phyloP scores from a whole-genome alignment of 208 protist genomes.

The Trypanosoma conorhini region DNA sequence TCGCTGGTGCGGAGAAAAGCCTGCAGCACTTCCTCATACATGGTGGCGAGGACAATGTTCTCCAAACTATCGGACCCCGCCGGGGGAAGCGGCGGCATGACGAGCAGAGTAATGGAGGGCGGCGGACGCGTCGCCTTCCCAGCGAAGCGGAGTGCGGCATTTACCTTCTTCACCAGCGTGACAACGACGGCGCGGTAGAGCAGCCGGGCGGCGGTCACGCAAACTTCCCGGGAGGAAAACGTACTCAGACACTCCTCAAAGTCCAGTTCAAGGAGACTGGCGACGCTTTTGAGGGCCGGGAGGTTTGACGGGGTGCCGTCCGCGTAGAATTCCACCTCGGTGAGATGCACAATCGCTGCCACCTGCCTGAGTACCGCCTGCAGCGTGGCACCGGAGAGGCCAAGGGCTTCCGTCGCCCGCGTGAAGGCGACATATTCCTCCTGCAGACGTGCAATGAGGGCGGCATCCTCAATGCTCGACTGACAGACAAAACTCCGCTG shows the following conservation, averaged over 20 bases:
- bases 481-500: slow-evolving; percentile 30
- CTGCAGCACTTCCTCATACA: slow-evolving; percentile 28
- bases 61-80: slow-evolving; percentile 19
- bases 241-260: slow-evolving; percentile 16
- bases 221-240: slow-evolving; percentile 22
- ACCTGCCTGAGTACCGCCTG: slow-evolving; percentile 16
- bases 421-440: slow-evolving; percentile 20
- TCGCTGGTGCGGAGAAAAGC: slow-evolving; percentile 25
- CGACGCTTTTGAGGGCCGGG: slow-evolving; percentile 20
- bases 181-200: slow-evolving; percentile 19
- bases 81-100: slow-evolving; percentile 10
- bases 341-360: slow-evolving; percentile 26
- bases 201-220: slow-evolving; percentile 18
- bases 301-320: slow-evolving; percentile 31
- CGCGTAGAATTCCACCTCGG: slow-evolving; percentile 31
- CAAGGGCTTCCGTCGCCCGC: slow-evolving; percentile 18
- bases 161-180: slow-evolving; percentile 10
- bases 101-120: slow-evolving; percentile 12
- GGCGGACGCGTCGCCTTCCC: no score
- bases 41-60: slow-evolving; percentile 8
- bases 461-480: slow-evolving; percentile 17
- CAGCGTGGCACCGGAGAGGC: slow-evolving; percentile 7
- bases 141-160: slow-evolving; percentile 13
- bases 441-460: slow-evolving; percentile 4
- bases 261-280: slow-evolving; percentile 21